phyloP scores from a whole-genome alignment of 2,329 filamentous ascomycete species.

The Grosmannia penicillata region DNA sequence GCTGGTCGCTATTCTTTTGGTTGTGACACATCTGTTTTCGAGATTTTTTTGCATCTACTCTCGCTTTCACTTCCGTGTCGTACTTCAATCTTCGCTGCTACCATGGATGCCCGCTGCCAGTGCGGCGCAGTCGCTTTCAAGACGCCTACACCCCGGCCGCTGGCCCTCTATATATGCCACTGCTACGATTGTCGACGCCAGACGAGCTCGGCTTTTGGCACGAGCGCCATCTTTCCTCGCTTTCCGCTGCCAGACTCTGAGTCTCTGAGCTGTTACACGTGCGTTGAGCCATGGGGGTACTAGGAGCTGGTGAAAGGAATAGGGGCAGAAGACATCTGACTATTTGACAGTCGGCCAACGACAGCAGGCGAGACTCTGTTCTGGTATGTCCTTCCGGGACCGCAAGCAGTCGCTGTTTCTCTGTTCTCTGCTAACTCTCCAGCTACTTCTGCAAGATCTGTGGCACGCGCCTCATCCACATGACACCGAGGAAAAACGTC shows the following conservation, averaged over 20 bases:
- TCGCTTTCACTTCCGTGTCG: constrained; percentile 17
- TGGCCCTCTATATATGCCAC: constrained; percentile 14
- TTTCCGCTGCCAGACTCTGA: constrained; percentile 39
- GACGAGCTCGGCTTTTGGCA: constrained; percentile 38
- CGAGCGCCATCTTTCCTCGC: constrained; percentile 55
- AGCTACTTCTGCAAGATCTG: constrained; percentile 54
- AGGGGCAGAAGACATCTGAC: not conserved
- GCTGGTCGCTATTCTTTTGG: too few relatives aligned
- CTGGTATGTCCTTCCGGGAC: constrained; percentile 26
- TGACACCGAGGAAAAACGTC: constrained; percentile 42
- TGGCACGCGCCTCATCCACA: constrained; percentile 50
- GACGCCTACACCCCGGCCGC: constrained; percentile 8
- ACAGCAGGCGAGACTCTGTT: constrained; percentile 40
- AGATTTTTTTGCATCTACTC: not conserved
- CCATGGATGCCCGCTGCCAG: constrained; percentile 12
- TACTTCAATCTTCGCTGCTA: too few relatives aligned
- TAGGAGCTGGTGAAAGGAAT: too few relatives aligned
- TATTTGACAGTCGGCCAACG: constrained; percentile 33
- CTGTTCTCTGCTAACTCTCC: not conserved
- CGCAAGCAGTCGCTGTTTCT: too few relatives aligned
- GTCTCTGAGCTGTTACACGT: constrained; percentile 39
- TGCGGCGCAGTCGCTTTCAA: constrained; percentile 11
- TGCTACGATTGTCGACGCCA: constrained; percentile 12
- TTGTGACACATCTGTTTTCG: too few relatives aligned
- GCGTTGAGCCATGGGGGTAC: constrained; percentile 15